Conservation (phyloP, 495 filamentous ascomycete species). For the Annulohypoxylon stygium region DNA sequence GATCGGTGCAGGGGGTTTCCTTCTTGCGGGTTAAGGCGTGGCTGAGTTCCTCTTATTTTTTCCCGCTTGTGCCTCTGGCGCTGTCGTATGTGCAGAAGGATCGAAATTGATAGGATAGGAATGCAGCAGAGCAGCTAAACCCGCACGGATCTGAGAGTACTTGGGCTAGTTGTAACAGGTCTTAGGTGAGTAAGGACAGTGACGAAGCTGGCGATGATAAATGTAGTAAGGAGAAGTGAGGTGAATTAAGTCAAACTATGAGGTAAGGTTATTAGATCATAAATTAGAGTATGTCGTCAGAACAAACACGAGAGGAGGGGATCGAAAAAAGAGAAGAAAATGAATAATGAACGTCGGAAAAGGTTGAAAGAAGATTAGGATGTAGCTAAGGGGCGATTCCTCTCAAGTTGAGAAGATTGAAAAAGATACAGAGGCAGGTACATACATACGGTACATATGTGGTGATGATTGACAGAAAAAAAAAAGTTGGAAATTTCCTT, state of each 20-base stretch:
- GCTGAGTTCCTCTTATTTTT: conserved; percentile 39
- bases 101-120: conserved; percentile 46
- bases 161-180: conserved; percentile 35
- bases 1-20: conserved; percentile 30
- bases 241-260: conserved; percentile 5
- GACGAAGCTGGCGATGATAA: neutral
- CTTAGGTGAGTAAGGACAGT: conserved; percentile 13
- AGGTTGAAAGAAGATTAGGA: conserved; percentile 51
- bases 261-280: conserved; percentile 30
- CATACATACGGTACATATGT: neutral
- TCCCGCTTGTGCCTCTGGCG: conserved; percentile 40
- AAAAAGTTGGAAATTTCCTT: conserved; percentile 48
- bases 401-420: neutral
- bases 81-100: conserved; percentile 22
- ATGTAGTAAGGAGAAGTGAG: conserved; percentile 13
- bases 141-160: conserved; percentile 27
- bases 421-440: neutral
- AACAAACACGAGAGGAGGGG: conserved; percentile 6
- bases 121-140: conserved; percentile 32
- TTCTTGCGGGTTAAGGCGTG: conserved; percentile 34
- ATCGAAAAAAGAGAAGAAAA: conserved; percentile 11
- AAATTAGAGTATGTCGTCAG: conserved; percentile 36
- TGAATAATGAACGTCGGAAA: conserved; percentile 27
- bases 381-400: conserved; percentile 25
- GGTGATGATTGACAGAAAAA: conserved; percentile 46